phyloP scores from a whole-genome alignment of 495 filamentous ascomycete genomes.

The Daldinia caldariorum region DNA sequence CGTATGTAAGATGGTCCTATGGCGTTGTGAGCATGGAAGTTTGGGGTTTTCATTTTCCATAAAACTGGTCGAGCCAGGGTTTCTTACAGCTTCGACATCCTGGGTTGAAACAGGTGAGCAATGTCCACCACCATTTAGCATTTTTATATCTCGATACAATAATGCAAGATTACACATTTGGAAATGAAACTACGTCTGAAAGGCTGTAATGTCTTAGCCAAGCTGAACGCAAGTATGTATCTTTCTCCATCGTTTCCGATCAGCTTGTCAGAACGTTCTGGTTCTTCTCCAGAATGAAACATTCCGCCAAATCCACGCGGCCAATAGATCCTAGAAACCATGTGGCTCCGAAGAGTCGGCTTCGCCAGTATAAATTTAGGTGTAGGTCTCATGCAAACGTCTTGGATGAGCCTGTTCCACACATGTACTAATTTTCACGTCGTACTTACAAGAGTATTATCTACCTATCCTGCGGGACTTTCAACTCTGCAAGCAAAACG shows the following conservation, averaged over 20 bases:
- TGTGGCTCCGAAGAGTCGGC: not conserved
- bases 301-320: conserved; percentile 8
- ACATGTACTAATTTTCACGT: not conserved
- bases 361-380: conserved; percentile 10
- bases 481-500: not conserved
- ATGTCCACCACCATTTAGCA: conserved; percentile 5
- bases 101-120: conserved; percentile 23
- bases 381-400: conserved; percentile 4
- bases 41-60: conserved; percentile 4
- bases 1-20: conserved; percentile 20
- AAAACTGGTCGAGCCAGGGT: conserved; percentile 2
- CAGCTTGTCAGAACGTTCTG: not conserved
- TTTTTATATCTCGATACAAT: conserved; percentile 22
- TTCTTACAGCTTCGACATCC: conserved; percentile 11
- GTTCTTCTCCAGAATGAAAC: not conserved
- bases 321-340: conserved; percentile 19
- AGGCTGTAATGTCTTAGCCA: conserved; percentile 31
- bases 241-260: conserved; percentile 1
- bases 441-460: not conserved
- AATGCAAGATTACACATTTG: conserved; percentile 7
- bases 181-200: conserved; percentile 4
- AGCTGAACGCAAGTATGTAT: conserved; percentile 19
- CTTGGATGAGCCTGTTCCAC: not conserved
- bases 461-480: conserved; percentile 9
- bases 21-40: not conserved